These are phyloP conservation scores for Chlorella sp. DNA, from an alignment of 139 green algal species.

Conservation along the genomic window DNA sequence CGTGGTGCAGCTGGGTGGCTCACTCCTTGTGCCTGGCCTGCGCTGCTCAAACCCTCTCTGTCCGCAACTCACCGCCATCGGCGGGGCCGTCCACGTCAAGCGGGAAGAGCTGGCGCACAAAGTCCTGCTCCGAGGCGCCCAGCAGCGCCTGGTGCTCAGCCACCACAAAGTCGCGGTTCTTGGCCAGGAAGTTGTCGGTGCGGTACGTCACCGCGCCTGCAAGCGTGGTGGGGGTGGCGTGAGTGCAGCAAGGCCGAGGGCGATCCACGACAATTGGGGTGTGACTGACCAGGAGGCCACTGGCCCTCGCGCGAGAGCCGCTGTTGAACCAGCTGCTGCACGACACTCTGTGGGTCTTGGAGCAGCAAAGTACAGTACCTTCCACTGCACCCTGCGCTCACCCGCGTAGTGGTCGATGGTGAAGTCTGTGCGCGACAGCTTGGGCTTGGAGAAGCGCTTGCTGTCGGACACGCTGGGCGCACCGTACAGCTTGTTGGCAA, in stretches of 20 bases:
- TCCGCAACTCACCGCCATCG: neutral
- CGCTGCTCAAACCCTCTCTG: too few relatives aligned
- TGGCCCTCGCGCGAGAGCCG: too few relatives aligned
- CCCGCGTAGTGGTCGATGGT: conserved; percentile 97
- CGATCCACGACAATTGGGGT: too few relatives aligned
- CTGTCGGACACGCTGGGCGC: conserved; percentile 60
- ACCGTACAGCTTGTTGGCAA: conserved; percentile 91
- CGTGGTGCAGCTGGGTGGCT: too few relatives aligned
- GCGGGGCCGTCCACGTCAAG: conserved; percentile 40
- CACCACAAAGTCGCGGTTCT: conserved; percentile 97
- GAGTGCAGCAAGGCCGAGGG: too few relatives aligned
- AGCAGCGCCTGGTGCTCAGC: conserved; percentile 96
- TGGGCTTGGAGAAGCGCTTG: conserved; percentile 91
- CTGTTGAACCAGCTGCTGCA: too few relatives aligned
- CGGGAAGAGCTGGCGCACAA: conserved; percentile 80
- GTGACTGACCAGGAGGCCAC: too few relatives aligned
- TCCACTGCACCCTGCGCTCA: too few relatives aligned
- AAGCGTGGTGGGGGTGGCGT: too few relatives aligned
- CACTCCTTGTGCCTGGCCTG: too few relatives aligned
- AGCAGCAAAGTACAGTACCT: too few relatives aligned
- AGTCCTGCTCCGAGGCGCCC: conserved; percentile 57
- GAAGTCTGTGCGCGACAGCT: conserved; percentile 87
- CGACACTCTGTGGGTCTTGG: too few relatives aligned
- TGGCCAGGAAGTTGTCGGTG: conserved; percentile 79
- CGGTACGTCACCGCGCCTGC: conserved; percentile 80